Evolutionary conservation across 75 land plant genomes (phyloP).

Genomic region (Ceratopteris richardii): DNA sequence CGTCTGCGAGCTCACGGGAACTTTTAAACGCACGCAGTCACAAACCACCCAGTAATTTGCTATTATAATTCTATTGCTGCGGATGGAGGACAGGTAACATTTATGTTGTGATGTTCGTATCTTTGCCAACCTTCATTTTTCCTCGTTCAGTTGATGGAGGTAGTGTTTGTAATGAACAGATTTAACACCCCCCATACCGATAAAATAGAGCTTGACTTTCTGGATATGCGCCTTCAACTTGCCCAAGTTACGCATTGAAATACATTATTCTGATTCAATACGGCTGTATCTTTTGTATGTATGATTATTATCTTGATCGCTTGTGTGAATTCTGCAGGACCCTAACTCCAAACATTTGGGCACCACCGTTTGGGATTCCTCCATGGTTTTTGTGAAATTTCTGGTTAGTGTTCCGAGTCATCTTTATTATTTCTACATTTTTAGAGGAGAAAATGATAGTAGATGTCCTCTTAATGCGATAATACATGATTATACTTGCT

Average conservation of each 20-base stretch:
- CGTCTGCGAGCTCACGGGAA: too few relatives aligned
- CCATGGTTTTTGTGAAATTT: conserved; percentile 84
- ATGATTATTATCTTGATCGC: not conserved
- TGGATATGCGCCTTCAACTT: conserved; percentile 64
- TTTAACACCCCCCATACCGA: conserved; percentile 71
- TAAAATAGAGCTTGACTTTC: conserved; percentile 44
- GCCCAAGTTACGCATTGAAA: conserved; percentile 43
- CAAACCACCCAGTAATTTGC: too few relatives aligned
- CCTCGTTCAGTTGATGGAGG: not conserved
- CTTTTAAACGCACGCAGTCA: too few relatives aligned
- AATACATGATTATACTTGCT: too few relatives aligned
- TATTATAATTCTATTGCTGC: too few relatives aligned
- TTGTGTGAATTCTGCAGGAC: conserved; percentile 38
- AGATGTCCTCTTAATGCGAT: too few relatives aligned
- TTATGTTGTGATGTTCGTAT: too few relatives aligned
- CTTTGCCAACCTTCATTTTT: not conserved
- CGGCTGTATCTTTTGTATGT: not conserved
- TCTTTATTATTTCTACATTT: too few relatives aligned
- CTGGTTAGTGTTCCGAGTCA: conserved; percentile 53
- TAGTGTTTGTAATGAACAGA: too few relatives aligned
- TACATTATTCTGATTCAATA: not conserved
- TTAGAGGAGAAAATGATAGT: too few relatives aligned
- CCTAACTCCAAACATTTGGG: conserved; percentile 95
- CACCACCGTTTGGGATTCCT: conserved; percentile 97
- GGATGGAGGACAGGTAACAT: too few relatives aligned